Evolutionary conservation across 1,284 basidiomycete genomes (phyloP), one percentile per base, ranked within the genome.

Genomic region (Irpex rosettiformis): DNA sequence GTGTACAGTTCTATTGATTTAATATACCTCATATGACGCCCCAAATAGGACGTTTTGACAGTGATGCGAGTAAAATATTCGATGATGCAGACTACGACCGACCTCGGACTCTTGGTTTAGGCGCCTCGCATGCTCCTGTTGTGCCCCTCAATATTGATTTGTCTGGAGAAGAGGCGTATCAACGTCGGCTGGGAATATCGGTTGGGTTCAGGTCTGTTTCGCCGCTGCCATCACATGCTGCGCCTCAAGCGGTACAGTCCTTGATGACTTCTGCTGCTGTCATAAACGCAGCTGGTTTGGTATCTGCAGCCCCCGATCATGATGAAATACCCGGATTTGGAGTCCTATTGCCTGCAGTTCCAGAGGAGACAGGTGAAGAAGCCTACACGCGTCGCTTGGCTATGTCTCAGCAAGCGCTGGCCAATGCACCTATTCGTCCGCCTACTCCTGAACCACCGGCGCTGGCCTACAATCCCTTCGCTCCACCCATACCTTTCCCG

Each of bases 401-500:
- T 0, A 74, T 90, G 77, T 84, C 82, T 21, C 67, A 67, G 63
- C 59, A 64, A 59, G 47, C 76, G 29, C 72, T 77, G 21, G 65
- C 65, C 3, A 61, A 69, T 5, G 61, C 67, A 11, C 78, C 79
- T 3, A 24, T n/a, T 59, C 62, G 2, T 57, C 65, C 13, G 58
- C 58, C 27, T 57, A 64, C 47, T 2, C 62, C 62, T 10, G 64
- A 67, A 47, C 48, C 58, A 10, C 81, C 80, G 18, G 69, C 73
- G 1, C 72, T 83, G 45, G 81, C 86, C 7, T 88, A 83, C 65
- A 84, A 89, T 61, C 85, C 88, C 0, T 88, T 86, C 63, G 82
- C 83, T 1, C 84, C 85, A 3, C 80, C 85, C 2, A 48, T 69
- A 1, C 74, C 82, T 56, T 79, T 78, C 0, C 77, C 79, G 7